Base-by-base conservation (phyloP, 2,329 filamentous ascomycete genomes). In the Fusarium proliferatum region DNA sequence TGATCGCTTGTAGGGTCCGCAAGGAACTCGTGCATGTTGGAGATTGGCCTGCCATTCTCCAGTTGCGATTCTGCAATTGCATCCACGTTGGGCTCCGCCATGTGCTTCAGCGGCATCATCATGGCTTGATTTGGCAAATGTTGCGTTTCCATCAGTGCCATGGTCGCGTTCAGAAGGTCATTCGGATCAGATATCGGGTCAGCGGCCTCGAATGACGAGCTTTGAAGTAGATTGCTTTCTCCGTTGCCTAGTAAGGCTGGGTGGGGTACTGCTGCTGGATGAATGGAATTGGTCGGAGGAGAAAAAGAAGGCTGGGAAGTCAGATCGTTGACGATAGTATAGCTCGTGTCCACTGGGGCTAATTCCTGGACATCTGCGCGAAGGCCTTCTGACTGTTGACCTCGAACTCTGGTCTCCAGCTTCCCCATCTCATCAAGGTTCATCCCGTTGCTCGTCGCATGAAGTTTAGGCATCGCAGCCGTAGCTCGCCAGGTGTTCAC, bases 401-500 rank as follows among this genome's bases (percentile, higher is more conserved):
- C 53, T 15, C n/a, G 38, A 11, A 45, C 19, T 30, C 45, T 51
- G 2, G 13, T 12, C 39, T 69, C 59, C 17, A 71, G 16, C 6
- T 26, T 39, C 2, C 16, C 48, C 21, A 71, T 4, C 17, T 38
- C 38, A 10, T 56, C 48, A 11, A 69, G 43, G 19, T 69, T 11
- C 28, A 60, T 33, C 9, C 41, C 26, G 17, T 26, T 58, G 16
- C 23, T 53, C 1, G 46, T 36, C 9, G 62, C 58, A 17, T 67
- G 48, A 3, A 72, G 70, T 9, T 69, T 61, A 21, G 60, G 61
- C 9, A 58, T 33, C 8, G 76, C 75, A 72, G 28, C 26, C 2
- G 19, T 61, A 23, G 62, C 39, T 33, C 62, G 57, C 46, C 62
- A 53, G 13, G 64, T 52, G 51, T 81, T 81, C 15, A 82, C 64